Conservation (phyloP, 2,329 filamentous ascomycete genomes). For the Colletotrichum truncatum region DNA sequence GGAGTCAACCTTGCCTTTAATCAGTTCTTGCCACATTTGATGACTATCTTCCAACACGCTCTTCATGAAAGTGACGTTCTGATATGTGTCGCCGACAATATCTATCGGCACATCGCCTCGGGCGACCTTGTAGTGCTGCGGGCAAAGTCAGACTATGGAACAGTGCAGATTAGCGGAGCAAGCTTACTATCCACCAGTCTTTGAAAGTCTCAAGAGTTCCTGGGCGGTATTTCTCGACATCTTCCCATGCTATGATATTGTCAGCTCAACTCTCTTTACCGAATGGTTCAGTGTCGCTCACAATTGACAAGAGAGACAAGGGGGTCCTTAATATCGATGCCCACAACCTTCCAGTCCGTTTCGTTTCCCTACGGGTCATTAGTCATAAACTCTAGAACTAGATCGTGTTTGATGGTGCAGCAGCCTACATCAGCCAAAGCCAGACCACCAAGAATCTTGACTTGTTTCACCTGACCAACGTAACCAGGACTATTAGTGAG, state of each 20-base stretch:
- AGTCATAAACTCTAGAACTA: background rate
- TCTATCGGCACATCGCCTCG: constrained; percentile 45
- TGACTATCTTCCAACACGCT: constrained; percentile 46
- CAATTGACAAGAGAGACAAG: constrained; percentile 44
- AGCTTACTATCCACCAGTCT: constrained; percentile 49
- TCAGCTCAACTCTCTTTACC: background rate
- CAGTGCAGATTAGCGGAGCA: rapidly evolving
- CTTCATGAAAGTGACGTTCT: constrained; percentile 43
- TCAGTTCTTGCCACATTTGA: constrained; percentile 48
- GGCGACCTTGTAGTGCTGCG: constrained; percentile 50
- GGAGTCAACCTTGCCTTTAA: constrained; percentile 45
- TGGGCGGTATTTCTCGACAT: constrained; percentile 49
- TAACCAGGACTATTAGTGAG: constrained; percentile 36
- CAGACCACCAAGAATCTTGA: constrained; percentile 51
- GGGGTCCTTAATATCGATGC: constrained; percentile 48
- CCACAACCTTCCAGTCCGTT: constrained; percentile 52
- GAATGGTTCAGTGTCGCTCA: constrained; percentile 28
- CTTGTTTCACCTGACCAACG: constrained; percentile 50
- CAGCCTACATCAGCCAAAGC: constrained; percentile 47
- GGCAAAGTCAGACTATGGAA: background rate
- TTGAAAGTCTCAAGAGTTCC: constrained; percentile 44
- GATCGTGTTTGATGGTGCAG: rapidly evolving
- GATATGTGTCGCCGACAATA: constrained; percentile 47
- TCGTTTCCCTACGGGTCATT: constrained; percentile 36
- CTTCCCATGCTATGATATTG: constrained; percentile 39